Conservation (phyloP, 768 basidiomycete genomes). For the Hericium coralloides region DNA sequence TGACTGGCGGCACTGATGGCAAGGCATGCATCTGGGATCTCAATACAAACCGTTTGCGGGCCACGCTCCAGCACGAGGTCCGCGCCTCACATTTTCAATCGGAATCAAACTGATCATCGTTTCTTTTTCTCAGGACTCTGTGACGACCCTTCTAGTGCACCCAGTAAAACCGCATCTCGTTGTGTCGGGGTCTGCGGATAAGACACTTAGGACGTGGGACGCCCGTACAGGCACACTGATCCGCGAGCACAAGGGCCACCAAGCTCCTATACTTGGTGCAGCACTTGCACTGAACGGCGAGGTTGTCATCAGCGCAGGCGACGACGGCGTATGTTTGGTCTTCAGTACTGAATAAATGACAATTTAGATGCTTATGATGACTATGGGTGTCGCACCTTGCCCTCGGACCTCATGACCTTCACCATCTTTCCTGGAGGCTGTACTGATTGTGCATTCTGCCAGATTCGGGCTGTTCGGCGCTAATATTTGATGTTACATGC, state of each 20-base stretch:
- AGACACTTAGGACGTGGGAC: slow-evolving; percentile 87
- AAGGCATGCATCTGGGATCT: slow-evolving; percentile 95
- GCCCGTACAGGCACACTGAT: slow-evolving; percentile 73
- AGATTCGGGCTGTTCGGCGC: too few relatives aligned
- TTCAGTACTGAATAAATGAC: slow-evolving; percentile 49
- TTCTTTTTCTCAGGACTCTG: slow-evolving; percentile 57
- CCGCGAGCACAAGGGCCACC: slow-evolving; percentile 77
- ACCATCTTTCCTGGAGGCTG: too few relatives aligned
- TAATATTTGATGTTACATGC: too few relatives aligned
- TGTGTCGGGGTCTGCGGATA: slow-evolving; percentile 83
- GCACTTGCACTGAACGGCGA: slow-evolving; percentile 62
- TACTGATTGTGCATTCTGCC: too few relatives aligned
- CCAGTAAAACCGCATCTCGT: slow-evolving; percentile 69
- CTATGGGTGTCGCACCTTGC: too few relatives aligned
- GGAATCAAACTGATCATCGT: too few relatives aligned
- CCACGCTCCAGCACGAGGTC: slow-evolving; percentile 78
- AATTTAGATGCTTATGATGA: background rate
- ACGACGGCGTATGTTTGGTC: slow-evolving; percentile 82
- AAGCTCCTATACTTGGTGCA: slow-evolving; percentile 64
- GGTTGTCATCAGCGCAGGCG: slow-evolving; percentile 80
- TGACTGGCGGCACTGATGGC: slow-evolving; percentile 89
- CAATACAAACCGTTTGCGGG: slow-evolving; percentile 72
- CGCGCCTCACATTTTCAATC: slow-evolving; percentile 16
- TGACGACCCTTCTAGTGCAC: slow-evolving; percentile 71
- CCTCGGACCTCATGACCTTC: too few relatives aligned